Conservation (phyloP, 768 basidiomycete species). For the Panaeolus cyanescens region DNA sequence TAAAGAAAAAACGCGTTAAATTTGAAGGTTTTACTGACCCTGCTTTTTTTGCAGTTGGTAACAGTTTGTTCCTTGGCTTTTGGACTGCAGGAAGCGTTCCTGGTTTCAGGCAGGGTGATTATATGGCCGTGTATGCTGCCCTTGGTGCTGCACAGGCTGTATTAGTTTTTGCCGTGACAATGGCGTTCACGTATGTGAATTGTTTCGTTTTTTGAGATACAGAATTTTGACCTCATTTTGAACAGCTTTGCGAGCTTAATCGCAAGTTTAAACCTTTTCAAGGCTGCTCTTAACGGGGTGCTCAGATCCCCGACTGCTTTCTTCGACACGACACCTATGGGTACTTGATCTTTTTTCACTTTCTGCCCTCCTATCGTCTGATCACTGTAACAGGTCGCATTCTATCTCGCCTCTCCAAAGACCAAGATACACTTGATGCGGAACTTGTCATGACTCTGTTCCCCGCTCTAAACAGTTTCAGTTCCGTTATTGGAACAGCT, state of each 20-base stretch:
- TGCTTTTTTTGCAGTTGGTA: constrained; percentile 45
- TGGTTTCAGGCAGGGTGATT: constrained; percentile 60
- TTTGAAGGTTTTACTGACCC: not conserved
- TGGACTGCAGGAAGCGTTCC: constrained; percentile 61
- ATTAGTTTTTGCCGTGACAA: constrained; percentile 50
- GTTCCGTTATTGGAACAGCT: constrained; percentile 50
- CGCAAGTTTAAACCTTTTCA: constrained; percentile 55
- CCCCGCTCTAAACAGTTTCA: constrained; percentile 34
- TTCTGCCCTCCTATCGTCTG: not conserved
- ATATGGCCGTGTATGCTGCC: constrained; percentile 63
- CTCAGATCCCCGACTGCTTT: constrained; percentile 64
- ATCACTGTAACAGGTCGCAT: constrained; percentile 47
- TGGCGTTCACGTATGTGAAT: constrained; percentile 54
- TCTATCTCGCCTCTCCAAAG: constrained; percentile 60
- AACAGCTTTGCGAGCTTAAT: constrained; percentile 31
- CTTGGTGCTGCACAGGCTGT: constrained; percentile 50
- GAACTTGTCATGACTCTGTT: constrained; percentile 47
- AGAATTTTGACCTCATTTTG: not conserved
- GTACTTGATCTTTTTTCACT: constrained; percentile 26
- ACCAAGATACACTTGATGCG: constrained; percentile 59
- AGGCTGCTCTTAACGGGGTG: constrained; percentile 53
- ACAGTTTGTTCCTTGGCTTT: constrained; percentile 70
- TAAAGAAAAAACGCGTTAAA: constrained; percentile 18
- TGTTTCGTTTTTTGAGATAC: not conserved
- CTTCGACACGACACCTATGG: constrained; percentile 75